A percentile compares a stretch with the other conserved stretches of the same genome.
These are phyloP conservation scores for Penicillium sp. DNA, from an alignment of 2,329 filamentous ascomycete species.

Conservation along the genomic window DNA sequence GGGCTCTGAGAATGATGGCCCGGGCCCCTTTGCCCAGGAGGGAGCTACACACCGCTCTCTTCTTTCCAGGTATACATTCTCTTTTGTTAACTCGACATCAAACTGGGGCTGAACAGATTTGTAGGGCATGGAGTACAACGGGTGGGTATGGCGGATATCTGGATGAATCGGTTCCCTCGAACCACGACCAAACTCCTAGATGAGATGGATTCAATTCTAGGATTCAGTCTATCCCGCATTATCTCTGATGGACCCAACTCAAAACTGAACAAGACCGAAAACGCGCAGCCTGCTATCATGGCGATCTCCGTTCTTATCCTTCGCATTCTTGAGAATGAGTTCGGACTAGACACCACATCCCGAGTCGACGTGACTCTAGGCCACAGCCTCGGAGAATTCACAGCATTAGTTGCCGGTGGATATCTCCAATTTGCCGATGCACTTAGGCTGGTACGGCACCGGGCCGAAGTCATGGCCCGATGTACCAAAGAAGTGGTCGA, in stretches of 20 bases:
- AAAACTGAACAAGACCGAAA: slow-evolving; percentile 77
- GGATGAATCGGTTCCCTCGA: slow-evolving; percentile 82
- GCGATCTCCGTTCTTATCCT: slow-evolving; percentile 89
- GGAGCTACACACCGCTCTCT: slow-evolving; percentile 49
- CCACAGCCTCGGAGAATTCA: slow-evolving; percentile 91
- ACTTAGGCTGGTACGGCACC: slow-evolving; percentile 72
- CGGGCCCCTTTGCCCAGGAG: slow-evolving; percentile 9
- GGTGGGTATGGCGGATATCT: slow-evolving; percentile 83
- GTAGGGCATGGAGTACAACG: slow-evolving; percentile 86
- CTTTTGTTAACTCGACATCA: neutral
- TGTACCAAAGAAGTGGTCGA: slow-evolving; percentile 70
- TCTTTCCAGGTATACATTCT: slow-evolving; percentile 48
- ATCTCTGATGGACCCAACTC: slow-evolving; percentile 81
- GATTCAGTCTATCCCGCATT: slow-evolving; percentile 73
- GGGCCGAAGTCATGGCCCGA: slow-evolving; percentile 81
- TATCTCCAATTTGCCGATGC: slow-evolving; percentile 80
- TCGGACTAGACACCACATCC: slow-evolving; percentile 72
- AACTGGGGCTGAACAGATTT: neutral
- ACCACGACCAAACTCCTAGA: slow-evolving; percentile 78
- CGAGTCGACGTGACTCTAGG: slow-evolving; percentile 82
- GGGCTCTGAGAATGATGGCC: slow-evolving; percentile 1
- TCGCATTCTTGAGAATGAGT: slow-evolving; percentile 82
- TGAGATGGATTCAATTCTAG: slow-evolving; percentile 79
- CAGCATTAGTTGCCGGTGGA: slow-evolving; percentile 82
- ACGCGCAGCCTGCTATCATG: slow-evolving; percentile 96